These are phyloP conservation scores for Cotoneaster glaucophyllus DNA, from an alignment of 306 rosid genomes.

Conservation along the genomic window DNA sequence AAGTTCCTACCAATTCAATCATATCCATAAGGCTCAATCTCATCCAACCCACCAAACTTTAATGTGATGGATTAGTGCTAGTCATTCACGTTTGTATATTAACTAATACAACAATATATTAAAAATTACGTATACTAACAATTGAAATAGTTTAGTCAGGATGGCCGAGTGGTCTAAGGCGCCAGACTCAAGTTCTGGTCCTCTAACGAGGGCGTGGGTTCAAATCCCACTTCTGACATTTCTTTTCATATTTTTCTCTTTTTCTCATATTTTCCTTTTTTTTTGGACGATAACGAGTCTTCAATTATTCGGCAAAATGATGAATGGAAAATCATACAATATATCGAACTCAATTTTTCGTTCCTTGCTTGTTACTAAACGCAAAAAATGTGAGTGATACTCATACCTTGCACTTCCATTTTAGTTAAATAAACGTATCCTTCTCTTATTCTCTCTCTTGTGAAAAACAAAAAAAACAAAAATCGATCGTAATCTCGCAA, in stretches of 20 bases:
- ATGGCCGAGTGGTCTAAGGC: constrained; percentile 36
- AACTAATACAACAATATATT: too few relatives aligned
- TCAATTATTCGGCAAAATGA: not conserved
- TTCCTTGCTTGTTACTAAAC: too few relatives aligned
- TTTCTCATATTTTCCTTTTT: not conserved
- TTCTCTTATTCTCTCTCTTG: too few relatives aligned
- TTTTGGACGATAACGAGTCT: not conserved
- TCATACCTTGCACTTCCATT: too few relatives aligned
- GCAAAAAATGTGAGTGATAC: too few relatives aligned
- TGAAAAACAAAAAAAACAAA: not conserved
- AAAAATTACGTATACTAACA: too few relatives aligned
- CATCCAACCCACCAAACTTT: too few relatives aligned
- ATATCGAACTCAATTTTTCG: not conserved
- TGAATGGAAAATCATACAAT: not conserved
- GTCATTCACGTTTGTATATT: too few relatives aligned
- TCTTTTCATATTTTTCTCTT: not conserved
- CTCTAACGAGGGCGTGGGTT: constrained; percentile 33
- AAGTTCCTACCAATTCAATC: too few relatives aligned
- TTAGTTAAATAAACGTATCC: too few relatives aligned
- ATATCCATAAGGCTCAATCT: too few relatives aligned
- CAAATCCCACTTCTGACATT: constrained; percentile 33
- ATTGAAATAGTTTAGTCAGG: not conserved
- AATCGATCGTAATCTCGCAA: not conserved
- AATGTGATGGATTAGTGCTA: too few relatives aligned
- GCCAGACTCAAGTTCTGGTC: constrained; percentile 38